phyloP scores from a whole-genome alignment of 331 rosid species.

The Acacia concinna region DNA sequence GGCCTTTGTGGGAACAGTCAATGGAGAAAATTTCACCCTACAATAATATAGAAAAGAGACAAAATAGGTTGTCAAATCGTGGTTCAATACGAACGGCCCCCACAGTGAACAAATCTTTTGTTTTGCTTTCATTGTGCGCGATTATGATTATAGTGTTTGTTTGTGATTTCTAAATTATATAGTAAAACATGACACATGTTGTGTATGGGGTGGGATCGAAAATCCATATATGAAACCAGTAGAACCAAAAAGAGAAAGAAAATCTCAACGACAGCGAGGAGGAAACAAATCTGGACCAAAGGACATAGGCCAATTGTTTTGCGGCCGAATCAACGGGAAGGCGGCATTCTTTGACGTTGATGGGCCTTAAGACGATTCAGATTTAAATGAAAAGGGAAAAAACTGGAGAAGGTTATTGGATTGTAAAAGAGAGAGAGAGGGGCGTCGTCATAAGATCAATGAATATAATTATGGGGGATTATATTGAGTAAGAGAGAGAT shows the following conservation, averaged over 20 bases:
- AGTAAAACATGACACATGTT: background rate
- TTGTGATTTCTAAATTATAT: background rate
- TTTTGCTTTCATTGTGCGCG: background rate
- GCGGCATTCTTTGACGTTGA: background rate
- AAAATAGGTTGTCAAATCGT: constrained; percentile 13
- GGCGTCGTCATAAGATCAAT: background rate
- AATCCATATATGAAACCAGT: background rate
- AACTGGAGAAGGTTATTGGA: too few relatives aligned
- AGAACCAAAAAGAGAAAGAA: background rate
- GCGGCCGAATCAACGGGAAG: background rate
- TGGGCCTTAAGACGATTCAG: background rate
- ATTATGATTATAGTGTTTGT: background rate
- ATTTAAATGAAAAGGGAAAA: background rate
- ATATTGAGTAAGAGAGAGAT: too few relatives aligned
- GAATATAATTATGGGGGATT: too few relatives aligned
- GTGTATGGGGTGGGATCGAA: background rate
- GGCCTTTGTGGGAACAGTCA: background rate
- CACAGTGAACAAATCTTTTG: background rate
- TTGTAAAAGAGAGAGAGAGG: background rate
- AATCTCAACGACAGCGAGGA: background rate
- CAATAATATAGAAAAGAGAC: background rate
- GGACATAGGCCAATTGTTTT: background rate
- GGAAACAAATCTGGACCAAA: background rate
- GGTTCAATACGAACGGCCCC: background rate
- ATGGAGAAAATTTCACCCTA: background rate